These are phyloP conservation scores for Trichoderma sp. DNA, from an alignment of 2,329 filamentous ascomycete genomes.

Conservation along the genomic window DNA sequence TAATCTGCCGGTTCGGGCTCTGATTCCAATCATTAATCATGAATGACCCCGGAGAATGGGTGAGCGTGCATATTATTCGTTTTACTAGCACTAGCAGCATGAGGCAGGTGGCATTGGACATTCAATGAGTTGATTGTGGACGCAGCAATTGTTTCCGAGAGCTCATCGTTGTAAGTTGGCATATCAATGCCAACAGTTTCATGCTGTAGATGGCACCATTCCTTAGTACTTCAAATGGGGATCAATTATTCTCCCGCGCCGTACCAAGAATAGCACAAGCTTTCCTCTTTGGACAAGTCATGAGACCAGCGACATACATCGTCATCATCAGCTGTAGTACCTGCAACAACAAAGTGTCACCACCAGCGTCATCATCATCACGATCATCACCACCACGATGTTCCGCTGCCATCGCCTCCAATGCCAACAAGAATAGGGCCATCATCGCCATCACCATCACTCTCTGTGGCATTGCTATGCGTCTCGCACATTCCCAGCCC, in stretches of 20 bases:
- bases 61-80: not conserved
- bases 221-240: not conserved
- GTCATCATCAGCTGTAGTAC: not conserved
- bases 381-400: not conserved
- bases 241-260: slow-evolving; percentile 12
- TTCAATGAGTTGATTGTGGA: not conserved
- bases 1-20: not conserved
- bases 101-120: not conserved
- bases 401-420: not conserved
- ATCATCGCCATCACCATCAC: not conserved
- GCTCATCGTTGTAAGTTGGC: not conserved
- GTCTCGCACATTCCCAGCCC: slow-evolving; percentile 22
- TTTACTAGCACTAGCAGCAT: not conserved
- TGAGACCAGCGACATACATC: not conserved
- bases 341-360: not conserved
- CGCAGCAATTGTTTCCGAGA: not conserved
- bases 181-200: too few relatives aligned
- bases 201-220: too few relatives aligned
- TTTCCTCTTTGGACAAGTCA: not conserved
- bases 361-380: not conserved
- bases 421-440: not conserved
- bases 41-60: not conserved
- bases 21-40: not conserved
- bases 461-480: not conserved
- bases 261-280: not conserved